Conservation (phyloP, 805 yeast species). For the Candida boleticola region DNA sequence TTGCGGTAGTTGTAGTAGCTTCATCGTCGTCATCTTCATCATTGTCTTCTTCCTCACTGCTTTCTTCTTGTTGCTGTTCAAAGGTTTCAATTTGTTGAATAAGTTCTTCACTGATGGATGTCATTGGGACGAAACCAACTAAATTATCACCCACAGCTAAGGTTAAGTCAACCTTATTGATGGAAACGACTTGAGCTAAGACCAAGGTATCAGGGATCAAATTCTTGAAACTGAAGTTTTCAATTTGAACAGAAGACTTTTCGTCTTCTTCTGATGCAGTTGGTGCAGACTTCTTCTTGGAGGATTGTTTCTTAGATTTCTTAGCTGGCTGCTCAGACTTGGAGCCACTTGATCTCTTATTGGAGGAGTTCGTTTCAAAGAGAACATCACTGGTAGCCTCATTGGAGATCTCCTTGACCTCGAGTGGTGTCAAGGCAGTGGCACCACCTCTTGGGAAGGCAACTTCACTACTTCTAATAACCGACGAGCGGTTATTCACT, state of each 20-base stretch:
- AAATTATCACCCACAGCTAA: conserved; percentile 79
- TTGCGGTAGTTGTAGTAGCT: conserved; percentile 22
- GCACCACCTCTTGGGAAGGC: conserved; percentile 97
- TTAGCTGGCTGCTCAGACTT: conserved; percentile 23
- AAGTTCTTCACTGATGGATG: conserved; percentile 65
- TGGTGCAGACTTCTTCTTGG: conserved; percentile 15
- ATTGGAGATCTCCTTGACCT: conserved; percentile 86
- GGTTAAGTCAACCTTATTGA: conserved; percentile 61
- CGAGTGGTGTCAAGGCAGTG: conserved; percentile 81
- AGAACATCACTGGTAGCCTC: conserved; percentile 89
- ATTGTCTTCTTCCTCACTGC: conserved; percentile 32
- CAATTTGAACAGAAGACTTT: conserved; percentile 47
- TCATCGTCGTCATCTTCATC: conserved; percentile 33
- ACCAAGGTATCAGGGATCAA: conserved; percentile 70
- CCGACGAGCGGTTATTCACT: conserved; percentile 18
- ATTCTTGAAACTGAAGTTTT: conserved; percentile 59
- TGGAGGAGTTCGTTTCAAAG: conserved; percentile 49
- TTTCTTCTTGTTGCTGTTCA: conserved; percentile 40
- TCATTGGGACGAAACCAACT: conserved; percentile 73
- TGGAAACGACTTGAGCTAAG: conserved; percentile 69
- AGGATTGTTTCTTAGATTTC: conserved; percentile 18
- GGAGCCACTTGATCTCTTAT: conserved; percentile 27
- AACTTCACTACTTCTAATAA: conserved; percentile 45
- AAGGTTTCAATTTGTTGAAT: conserved; percentile 54
- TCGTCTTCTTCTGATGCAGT: conserved; percentile 24